Evolutionary conservation across 192 early-diverging fungal genomes (phyloP), one percentile per base, ranked within the genome.

Genomic region (Coemansia reversa): DNA sequence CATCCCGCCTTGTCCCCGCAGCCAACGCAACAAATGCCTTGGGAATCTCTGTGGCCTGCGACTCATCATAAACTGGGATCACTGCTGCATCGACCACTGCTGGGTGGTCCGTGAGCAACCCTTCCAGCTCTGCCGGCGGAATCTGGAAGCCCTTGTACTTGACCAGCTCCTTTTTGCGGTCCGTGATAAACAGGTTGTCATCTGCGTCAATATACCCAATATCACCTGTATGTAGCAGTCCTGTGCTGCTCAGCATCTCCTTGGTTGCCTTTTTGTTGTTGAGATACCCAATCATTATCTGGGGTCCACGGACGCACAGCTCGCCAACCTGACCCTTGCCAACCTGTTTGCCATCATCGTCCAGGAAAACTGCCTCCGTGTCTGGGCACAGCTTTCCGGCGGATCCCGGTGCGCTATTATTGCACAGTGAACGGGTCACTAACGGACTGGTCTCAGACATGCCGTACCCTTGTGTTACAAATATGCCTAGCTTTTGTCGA

Each of bases 131-230:
- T 7, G 94, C 94, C 1, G 94, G 95, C 0, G 93, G 84, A 23
- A 97, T 90, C 79, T 86, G 84, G 70, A 85, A 86, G 7, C 87
- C 85, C 67, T 97, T 95, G 89, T 93, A 95, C 73, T 97, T 97
- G 78, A 95, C 95, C 33, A 96, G 84, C 67, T 95, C 93, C 81
- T 95, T 98, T 33, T 92, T 68, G 28, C 95, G 90, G 62, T 91
- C 91, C 7, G 86, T 83, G 33, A 89, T 84, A 62, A 67, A 88
- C 25, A 86, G 80, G 30, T 87, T 56, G 23, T 87, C 90, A 4
- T 86, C 56, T 42, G 77, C 68, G 63, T 92, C 88, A n/a, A 89
- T 81, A 12, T 84, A 60, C 2, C 85, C 93, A 51, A 98, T 77
- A 71, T 98, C 95, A 3, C 89, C 89, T 11, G 92, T 96, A 53